Evolutionary conservation across 768 basidiomycete genomes (phyloP).

Genomic region (Rhizopogon vesiculosus): DNA sequence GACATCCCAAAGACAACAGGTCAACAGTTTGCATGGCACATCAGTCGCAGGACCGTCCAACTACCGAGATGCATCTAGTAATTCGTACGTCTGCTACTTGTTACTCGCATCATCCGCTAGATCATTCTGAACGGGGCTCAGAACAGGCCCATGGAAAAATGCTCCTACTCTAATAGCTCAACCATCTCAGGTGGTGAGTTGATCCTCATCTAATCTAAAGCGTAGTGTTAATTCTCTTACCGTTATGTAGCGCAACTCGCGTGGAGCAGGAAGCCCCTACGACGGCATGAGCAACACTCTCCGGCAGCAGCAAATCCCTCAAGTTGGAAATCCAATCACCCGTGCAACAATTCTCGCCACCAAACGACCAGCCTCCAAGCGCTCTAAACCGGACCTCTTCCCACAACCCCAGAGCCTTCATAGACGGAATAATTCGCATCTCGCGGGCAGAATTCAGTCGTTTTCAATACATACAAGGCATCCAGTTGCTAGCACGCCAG

Average conservation of each 20-base stretch:
- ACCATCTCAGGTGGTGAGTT: conserved; percentile 11
- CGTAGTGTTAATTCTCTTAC: background rate
- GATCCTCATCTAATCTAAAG: conserved; percentile 4
- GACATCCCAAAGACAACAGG: conserved; percentile 6
- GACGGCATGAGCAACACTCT: background rate
- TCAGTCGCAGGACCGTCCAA: conserved; percentile 10
- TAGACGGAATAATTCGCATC: background rate
- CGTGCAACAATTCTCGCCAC: conserved; percentile 17
- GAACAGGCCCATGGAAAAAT: conserved; percentile 13
- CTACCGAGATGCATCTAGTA: conserved; percentile 26
- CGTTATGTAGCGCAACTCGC: background rate
- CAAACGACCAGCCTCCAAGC: conserved; percentile 13
- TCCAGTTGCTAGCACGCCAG: conserved; percentile 2
- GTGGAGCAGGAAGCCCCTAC: background rate
- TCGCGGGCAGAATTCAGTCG: conserved; percentile 1
- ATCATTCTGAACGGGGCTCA: conserved; percentile 3
- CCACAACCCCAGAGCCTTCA: background rate
- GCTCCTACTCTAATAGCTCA: conserved; percentile 16
- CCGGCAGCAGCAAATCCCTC: background rate
- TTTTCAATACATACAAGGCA: background rate
- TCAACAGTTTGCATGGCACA: conserved; percentile 8
- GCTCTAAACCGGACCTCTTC: conserved; percentile 12
- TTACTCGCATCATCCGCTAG: background rate
- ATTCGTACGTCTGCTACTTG: conserved; percentile 5
- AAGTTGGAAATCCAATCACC: conserved; percentile 20